Conservation (phyloP, 1,284 basidiomycete genomes). For the Bondarzewia mesenterica region DNA sequence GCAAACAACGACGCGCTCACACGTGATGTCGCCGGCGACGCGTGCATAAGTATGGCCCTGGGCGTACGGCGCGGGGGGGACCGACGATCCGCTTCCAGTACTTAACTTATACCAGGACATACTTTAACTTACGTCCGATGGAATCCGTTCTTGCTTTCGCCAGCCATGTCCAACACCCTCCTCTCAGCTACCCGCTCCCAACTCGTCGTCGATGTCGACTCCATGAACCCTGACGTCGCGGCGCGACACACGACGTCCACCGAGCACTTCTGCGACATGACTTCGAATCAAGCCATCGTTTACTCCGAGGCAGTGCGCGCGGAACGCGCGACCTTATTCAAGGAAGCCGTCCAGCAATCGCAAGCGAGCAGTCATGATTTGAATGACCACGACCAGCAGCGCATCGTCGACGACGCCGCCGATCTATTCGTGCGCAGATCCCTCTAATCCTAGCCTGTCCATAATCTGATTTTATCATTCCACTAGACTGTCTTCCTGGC, state of each 20-base stretch:
- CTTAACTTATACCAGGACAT: background rate
- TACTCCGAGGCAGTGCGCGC: conserved; percentile 28
- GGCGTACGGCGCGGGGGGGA: background rate
- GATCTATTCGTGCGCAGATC: conserved; percentile 29
- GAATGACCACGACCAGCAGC: conserved; percentile 16
- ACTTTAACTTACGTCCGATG: background rate
- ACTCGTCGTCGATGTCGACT: conserved; percentile 39
- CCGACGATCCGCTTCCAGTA: too few relatives aligned
- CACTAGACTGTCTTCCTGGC: conserved; percentile 36
- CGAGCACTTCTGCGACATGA: conserved; percentile 38
- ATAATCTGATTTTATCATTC: background rate
- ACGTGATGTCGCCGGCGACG: background rate
- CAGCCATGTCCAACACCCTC: conserved; percentile 16
- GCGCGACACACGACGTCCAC: conserved; percentile 23
- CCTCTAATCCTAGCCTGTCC: background rate
- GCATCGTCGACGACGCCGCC: conserved; percentile 28
- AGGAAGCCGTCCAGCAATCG: conserved; percentile 28
- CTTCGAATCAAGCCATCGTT: conserved; percentile 42
- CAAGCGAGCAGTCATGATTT: conserved; percentile 11
- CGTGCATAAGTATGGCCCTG: background rate
- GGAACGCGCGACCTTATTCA: conserved; percentile 25
- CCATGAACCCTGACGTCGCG: conserved; percentile 38
- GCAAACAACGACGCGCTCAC: background rate
- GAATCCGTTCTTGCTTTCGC: background rate
- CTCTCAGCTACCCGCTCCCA: conserved; percentile 29